Evolutionary conservation across 2,329 filamentous ascomycete genomes (phyloP), one percentile per base, ranked within the genome.

Genomic region (Arthroderma sp.): DNA sequence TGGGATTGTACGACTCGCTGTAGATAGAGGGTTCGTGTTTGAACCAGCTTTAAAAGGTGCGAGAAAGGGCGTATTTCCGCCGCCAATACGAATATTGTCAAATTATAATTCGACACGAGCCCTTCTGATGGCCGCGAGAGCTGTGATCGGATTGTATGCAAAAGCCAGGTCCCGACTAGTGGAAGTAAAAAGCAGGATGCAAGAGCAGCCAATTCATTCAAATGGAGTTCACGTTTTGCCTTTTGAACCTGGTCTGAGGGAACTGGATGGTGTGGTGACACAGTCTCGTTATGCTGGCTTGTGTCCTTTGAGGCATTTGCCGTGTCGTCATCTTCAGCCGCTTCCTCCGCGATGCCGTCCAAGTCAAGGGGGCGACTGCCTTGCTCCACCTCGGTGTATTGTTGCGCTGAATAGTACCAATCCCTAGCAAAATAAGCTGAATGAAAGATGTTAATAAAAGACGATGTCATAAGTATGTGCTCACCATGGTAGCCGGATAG

Each of bases 51-150:
- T 50, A 94, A 77, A 28, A 93, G 66, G 58, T 95, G 88, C 1
- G 84, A 78, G 40, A 87, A 68, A 0, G 89, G 89, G 3, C 85
- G 80, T 29, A 95, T 70, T 64, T 96, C 89, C 3, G 89, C 84
- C 1, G 83, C 85, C 11, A 94, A 73, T 2, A 94, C 70, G 62
- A 95, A 96, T 43, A 96, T 85, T 8, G 82, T 87, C 44, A 96
- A 71, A 61, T 95, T 95, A 66, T 89, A 93, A 62, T 94, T 85
- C 4, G 86, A 94, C 5, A 96, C 82, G 7, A 96, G 70, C 1
- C 85, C 85, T 60, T 93, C 87, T 0, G 86, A 87, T 0, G 84
- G 85, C 1, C 84, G 74, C 27, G 83, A 88, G 11, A 96, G 75
- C 55, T 89, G 86, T 6, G 74, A 75, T 42, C 89, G 78, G 47